Base-by-base conservation (phyloP, 192 early-diverging fungal species). In the Backusella morwellensis region DNA sequence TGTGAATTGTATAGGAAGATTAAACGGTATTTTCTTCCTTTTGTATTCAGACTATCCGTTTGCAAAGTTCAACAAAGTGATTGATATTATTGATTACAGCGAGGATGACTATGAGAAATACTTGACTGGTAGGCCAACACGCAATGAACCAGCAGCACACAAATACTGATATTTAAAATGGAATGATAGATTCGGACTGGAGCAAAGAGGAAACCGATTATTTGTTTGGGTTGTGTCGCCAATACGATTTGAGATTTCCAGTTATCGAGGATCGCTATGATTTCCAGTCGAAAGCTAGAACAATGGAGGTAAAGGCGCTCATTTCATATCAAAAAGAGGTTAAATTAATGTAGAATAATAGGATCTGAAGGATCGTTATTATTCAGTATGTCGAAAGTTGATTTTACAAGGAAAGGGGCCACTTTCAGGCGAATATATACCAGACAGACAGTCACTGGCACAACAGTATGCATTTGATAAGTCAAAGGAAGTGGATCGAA, bases 301-400 rank as follows among this genome's bases (percentile, higher is more conserved):
- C 85, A 11, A 87, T 90, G 85, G 86, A 87, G 72, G 84, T 84
- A 75, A 63, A 9, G 59, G 67, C 9, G 72, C 63, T 34, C 63
- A 67, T 40, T 6, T 1, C 1, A 50, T n/a, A 19, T 80, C 15
- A 42, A 34, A 70, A n/a, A 26, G 4, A 44, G 40, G 35, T 11
- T n/a, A 71, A 26, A 14, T 71, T 21, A 44, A 21, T 11, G 9
- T 70, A 8, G 19, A n/a, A 40, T 29, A 38, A 40, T 81, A 95
- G 88, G 97, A 98, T 38, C 73, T 98, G 35, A 96, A 96, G 82
- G 92, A 94, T 74, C 85, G 97, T 15, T 97, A 95, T 80, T 97
- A 94, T 70, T 76, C 78, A 14, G 88, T 97, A 3, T 84, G 85
- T 14, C 86, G 88, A 17, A 90, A 83, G 36, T 79, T 98, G n/a